Percentiles rank a stretch among this genome's conserved stretches.
These are phyloP conservation scores for Prunus yedoensis DNA, from an alignment of 331 rosid genomes.

Conservation along the genomic window DNA sequence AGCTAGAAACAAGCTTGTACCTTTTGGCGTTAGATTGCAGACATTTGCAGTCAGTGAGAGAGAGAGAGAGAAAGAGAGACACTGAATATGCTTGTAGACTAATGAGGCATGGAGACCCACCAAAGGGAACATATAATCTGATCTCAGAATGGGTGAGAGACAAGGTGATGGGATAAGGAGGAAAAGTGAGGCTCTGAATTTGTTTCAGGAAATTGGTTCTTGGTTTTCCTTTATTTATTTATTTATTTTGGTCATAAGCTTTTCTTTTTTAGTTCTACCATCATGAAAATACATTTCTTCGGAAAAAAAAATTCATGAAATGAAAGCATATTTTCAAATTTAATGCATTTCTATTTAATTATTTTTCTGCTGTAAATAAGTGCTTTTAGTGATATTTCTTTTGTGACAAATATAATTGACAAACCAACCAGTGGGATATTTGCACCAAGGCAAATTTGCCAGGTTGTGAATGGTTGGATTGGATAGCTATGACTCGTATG, in stretches of 20 bases:
- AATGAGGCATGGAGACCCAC: constrained; percentile 1
- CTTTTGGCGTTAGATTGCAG: constrained; percentile 9
- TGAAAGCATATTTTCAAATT: too few species aligned
- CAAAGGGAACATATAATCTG: background rate
- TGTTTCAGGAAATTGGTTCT: background rate
- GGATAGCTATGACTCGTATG: background rate
- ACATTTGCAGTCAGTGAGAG: background rate
- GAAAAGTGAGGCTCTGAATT: constrained; percentile 14
- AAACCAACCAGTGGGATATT: background rate
- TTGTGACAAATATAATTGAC: too few species aligned
- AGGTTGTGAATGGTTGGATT: background rate
- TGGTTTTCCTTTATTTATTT: background rate
- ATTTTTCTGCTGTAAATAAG: too few species aligned
- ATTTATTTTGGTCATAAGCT: too few species aligned
- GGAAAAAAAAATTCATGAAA: too few species aligned
- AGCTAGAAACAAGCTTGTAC: background rate
- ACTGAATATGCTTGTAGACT: background rate
- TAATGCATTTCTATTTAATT: too few species aligned
- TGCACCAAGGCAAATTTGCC: background rate
- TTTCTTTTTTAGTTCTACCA: too few species aligned
- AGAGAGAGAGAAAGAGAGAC: background rate
- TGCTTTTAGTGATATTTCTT: too few species aligned
- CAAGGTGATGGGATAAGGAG: constrained; percentile 15
- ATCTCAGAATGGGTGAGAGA: background rate
- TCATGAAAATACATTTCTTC: too few species aligned